Conservation (phyloP, 2,329 filamentous ascomycete species). For the Nigrospora oryzae region DNA sequence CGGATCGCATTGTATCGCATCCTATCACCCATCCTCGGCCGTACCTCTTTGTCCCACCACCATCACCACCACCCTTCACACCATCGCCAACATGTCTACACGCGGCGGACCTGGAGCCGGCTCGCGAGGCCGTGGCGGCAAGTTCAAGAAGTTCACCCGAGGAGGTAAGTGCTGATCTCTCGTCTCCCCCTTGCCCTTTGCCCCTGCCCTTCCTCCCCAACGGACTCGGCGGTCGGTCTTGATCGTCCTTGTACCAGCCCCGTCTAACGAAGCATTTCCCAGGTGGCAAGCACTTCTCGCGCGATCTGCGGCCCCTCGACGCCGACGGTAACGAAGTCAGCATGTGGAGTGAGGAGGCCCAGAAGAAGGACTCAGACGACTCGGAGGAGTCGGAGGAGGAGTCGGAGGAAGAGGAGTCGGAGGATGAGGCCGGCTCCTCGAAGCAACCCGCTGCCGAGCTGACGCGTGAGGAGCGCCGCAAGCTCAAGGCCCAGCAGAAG, state of each 20-base stretch:
- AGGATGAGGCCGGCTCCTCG: constrained; percentile 36
- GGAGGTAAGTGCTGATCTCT: constrained; percentile 56
- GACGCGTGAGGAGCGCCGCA: constrained; percentile 81
- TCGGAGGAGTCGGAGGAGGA: constrained; percentile 45
- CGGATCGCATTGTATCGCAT: not conserved
- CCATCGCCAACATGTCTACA: constrained; percentile 29
- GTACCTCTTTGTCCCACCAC: not conserved
- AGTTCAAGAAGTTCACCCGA: constrained; percentile 88
- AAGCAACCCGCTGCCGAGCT: constrained; percentile 38
- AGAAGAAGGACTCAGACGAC: constrained; percentile 37
- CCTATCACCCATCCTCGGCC: constrained; percentile 3
- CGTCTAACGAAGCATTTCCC: not conserved
- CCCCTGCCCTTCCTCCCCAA: constrained; percentile 6
- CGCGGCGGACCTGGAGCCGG: constrained; percentile 31
- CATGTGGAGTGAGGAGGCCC: constrained; percentile 68
- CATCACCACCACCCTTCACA: not conserved
- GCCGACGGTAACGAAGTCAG: constrained; percentile 80
- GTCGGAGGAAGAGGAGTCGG: constrained; percentile 38
- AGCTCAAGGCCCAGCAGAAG: constrained; percentile 83
- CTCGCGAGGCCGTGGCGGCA: constrained; percentile 77
- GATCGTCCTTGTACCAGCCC: not conserved
- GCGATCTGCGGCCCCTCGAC: constrained; percentile 80
- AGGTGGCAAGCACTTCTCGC: constrained; percentile 95
- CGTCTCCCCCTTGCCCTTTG: not conserved
- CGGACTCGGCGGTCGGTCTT: not conserved